Conservation (phyloP, 78 protist species). For the Tieghemostelium lacteum region DNA sequence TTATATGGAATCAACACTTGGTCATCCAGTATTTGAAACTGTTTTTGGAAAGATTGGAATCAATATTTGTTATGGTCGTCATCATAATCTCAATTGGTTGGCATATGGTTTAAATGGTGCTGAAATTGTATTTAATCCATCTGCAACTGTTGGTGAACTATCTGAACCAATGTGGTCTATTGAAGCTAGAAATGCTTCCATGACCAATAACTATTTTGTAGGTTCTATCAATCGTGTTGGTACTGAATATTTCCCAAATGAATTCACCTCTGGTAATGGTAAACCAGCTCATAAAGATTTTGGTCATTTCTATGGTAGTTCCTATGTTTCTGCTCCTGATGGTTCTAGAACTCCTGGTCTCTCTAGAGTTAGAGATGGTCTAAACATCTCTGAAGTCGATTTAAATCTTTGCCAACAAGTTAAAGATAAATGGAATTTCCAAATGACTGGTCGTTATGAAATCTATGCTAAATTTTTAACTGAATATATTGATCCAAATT, state of each 20-base stretch:
- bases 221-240: conserved; percentile 96
- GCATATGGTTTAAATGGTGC: conserved; percentile 94
- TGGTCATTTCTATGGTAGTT: conserved; percentile 97
- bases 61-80: conserved; percentile 97
- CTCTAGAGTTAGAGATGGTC: conserved; percentile 91
- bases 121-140: conserved; percentile 96
- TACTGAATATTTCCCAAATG: conserved; percentile 94
- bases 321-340: conserved; percentile 94
- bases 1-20: conserved; percentile 94
- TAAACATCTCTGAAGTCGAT: conserved; percentile 94
- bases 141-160: conserved; percentile 94
- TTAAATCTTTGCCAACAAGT: conserved; percentile 93
- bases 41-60: conserved; percentile 91
- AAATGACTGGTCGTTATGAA: conserved; percentile 80
- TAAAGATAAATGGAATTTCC: conserved; percentile 95
- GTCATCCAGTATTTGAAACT: conserved; percentile 96
- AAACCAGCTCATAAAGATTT: conserved; percentile 96
- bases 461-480: conserved; percentile 77
- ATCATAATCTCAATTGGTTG: conserved; percentile 95
- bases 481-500: conserved; percentile 70
- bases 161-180: conserved; percentile 96
- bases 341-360: conserved; percentile 90
- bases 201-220: conserved; percentile 85
- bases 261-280: conserved; percentile 94
- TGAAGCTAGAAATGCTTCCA: conserved; percentile 94